Base-by-base conservation (phyloP, 2,329 filamentous ascomycete genomes). In the Parasarocladium wereldwijsianum region DNA sequence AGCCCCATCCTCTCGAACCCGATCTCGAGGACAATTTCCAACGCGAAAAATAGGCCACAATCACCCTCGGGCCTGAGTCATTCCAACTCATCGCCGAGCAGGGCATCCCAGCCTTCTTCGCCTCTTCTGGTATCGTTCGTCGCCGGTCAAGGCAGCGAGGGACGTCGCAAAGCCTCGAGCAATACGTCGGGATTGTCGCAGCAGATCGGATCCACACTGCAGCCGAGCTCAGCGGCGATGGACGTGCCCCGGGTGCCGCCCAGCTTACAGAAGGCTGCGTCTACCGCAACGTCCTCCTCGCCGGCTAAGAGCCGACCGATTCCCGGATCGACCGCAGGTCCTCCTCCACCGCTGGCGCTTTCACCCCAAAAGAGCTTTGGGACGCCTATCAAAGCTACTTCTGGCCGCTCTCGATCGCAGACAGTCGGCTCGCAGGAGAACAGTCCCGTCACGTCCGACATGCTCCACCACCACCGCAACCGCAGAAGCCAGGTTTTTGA, bases 111-210 rank as follows among this genome's bases (percentile, higher is more conserved):
- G 41, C 68, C 90, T 4, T 60, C 56, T 2, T 60, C 56, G 5
- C 90, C 90, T 0, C 60, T 98, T n/a, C 64, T 96, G n/a, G 81
- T 96, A 7, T 93, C 90, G 5, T 98, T 98, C 51, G 84, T 87
- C 35, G 82, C 87, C 9, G 81, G 81, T 5, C 80, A 83, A 41
- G 74, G 77, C 32, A 69, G 73, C 31, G 86, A 96, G 35, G 58
- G 61, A 24, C 73, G 86, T 36, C 73, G 90, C 27, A 98, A 98
- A 58, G 84, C 83, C 5, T 96, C 90, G 4, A 92, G 82, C 46
- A 87, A 80, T 39, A 83, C 83, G 1, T 92, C 85, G 4, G 80
- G 72, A 34, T 60, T 90, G 25, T 90, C 85, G 0, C 81, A 90
- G 40, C 78, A 85, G 40, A 70, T 27, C 62, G 29, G 43, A 3